Evolutionary conservation across 2,329 filamentous ascomycete genomes (phyloP), one percentile per base, ranked within the genome.

Genomic region (Byssoonygena ceratinophila): DNA sequence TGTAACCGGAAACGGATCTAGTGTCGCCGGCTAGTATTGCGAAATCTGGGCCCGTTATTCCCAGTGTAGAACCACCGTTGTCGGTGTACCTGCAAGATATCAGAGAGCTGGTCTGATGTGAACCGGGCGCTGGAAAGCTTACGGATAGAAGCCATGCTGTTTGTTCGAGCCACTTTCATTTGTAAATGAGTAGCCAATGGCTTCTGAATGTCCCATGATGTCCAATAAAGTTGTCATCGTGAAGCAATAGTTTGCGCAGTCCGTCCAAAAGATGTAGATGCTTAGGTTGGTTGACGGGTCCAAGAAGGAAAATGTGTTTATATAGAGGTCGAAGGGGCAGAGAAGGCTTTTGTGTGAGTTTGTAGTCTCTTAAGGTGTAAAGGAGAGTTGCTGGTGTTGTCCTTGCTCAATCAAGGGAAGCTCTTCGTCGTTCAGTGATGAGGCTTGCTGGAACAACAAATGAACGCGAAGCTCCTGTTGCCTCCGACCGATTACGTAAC

Each of bases 1-100:
- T 96, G 82, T 95, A 98, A 67, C 94, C 92, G 59, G 87, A 85
- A 52, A 90, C 95, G 66, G 88, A 87, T 68, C 92, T 87, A 62
- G 92, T 98, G 76, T 98, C 92, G 72, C 94, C 92, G 41, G 92
- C 92, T 69, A 98, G 82, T 74, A 98, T 94, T 66, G 89, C 82
- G 76, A 97, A 98, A 76, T 94, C 87, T 66, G 83, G 82, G 61
- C 94, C 92, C 36, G 88, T 84, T 70, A 98, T 97, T 65, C 89
- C 92, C 53, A 98, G 81, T 51, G 92, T 97, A 55, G 89, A 94
- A 61, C 92, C 92, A 62, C 92, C 92, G 69, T 98, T 98, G 76
- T 98, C 91, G 60, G 92, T 94, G 74, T 98, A 98, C 56, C 73
- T 75, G 56, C 44, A 20, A 20, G 18, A 27, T 64, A 39, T 43